Evolutionary conservation across 2,329 filamentous ascomycete genomes (phyloP).

Genomic region (Aspergillus fumigatus): DNA sequence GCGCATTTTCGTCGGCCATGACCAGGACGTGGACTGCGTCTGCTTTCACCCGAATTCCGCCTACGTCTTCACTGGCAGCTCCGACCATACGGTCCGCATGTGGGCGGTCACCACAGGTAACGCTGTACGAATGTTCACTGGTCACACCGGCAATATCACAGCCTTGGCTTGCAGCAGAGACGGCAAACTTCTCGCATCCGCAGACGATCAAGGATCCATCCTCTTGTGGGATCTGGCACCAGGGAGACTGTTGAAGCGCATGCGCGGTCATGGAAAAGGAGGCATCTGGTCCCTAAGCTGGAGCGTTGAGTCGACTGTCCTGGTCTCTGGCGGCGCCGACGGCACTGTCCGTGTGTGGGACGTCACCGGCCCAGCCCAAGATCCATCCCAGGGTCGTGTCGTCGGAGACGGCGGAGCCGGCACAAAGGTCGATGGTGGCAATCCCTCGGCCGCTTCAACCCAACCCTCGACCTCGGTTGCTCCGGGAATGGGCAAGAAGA

Average conservation of each 20-base stretch:
- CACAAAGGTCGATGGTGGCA: constrained; percentile 50
- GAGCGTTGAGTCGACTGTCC: constrained; percentile 84
- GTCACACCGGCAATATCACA: constrained; percentile 83
- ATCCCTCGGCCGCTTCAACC: constrained; percentile 42
- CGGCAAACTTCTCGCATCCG: constrained; percentile 86
- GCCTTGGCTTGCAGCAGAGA: constrained; percentile 80
- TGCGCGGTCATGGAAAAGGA: constrained; percentile 87
- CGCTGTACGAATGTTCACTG: constrained; percentile 85
- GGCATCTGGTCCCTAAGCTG: constrained; percentile 92
- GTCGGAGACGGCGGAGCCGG: constrained; percentile 46
- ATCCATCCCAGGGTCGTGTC: constrained; percentile 50
- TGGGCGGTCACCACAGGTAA: constrained; percentile 88
- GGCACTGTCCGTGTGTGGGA: constrained; percentile 95
- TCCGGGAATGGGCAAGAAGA: constrained; percentile 56
- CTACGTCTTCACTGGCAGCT: constrained; percentile 89
- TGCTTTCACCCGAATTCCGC: constrained; percentile 91
- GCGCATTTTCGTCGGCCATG: constrained; percentile 85
- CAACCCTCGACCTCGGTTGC: constrained; percentile 44
- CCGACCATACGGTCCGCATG: constrained; percentile 93
- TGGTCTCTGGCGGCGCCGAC: constrained; percentile 87
- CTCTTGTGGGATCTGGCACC: constrained; percentile 92
- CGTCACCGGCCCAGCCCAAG: constrained; percentile 66
- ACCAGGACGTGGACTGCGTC: constrained; percentile 86
- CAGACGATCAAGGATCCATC: constrained; percentile 82
- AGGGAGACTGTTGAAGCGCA: constrained; percentile 81